Conservation (phyloP, 148 eudicot species). For the Rhododendron ovatum region DNA sequence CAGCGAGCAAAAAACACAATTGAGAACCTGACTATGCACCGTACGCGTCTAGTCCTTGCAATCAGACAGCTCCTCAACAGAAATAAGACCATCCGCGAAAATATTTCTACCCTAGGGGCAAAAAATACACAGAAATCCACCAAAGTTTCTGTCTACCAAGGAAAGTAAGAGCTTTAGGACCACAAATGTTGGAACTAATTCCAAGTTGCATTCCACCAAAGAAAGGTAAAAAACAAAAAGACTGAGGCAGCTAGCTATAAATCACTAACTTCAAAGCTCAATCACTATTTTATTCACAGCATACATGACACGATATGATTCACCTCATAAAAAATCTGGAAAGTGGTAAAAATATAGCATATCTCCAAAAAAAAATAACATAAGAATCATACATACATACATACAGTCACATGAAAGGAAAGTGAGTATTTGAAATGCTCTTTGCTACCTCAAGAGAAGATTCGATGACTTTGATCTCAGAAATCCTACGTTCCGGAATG, state of each 20-base stretch:
- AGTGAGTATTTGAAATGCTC: constrained; percentile 10
- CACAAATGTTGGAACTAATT: not conserved
- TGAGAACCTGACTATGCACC: not conserved
- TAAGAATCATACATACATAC: not conserved
- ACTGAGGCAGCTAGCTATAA: not conserved
- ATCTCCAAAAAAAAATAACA: not conserved
- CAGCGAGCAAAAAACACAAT: not conserved
- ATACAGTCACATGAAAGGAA: not conserved
- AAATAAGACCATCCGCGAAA: not conserved
- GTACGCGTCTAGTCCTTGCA: not conserved
- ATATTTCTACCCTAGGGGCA: not conserved
- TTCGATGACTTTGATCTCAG: not conserved
- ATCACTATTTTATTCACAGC: not conserved
- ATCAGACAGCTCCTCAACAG: not conserved
- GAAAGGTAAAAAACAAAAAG: not conserved
- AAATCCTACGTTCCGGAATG: constrained; percentile 6
- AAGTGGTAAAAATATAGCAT: too few relatives aligned
- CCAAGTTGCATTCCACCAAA: not conserved
- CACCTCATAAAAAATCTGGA: not conserved
- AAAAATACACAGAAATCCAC: not conserved
- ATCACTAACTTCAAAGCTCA: not conserved
- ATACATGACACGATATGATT: not conserved
- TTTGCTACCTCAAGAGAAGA: constrained; percentile 23
- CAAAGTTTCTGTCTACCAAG: not conserved
- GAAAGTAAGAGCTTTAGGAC: not conserved